These are phyloP conservation scores for Cyclocybe aegerita DNA, from an alignment of 768 basidiomycete species.

Conservation along the genomic window DNA sequence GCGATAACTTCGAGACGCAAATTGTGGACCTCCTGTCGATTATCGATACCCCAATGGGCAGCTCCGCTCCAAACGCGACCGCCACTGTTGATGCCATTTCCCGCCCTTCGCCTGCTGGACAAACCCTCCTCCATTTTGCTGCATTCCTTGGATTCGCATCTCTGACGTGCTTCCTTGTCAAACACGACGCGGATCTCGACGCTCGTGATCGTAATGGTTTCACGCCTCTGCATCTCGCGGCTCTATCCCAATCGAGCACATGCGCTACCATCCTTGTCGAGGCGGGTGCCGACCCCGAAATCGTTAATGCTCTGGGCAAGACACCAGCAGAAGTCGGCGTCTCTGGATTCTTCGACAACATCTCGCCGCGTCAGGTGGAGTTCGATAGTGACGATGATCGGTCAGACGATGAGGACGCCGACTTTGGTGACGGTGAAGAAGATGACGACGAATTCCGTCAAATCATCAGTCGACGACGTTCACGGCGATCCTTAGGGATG, in stretches of 20 bases:
- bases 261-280: constrained; percentile 70
- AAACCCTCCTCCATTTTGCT: constrained; percentile 89
- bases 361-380: constrained; percentile 27
- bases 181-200: constrained; percentile 76
- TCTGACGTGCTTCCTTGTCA: constrained; percentile 70
- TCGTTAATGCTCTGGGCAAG: constrained; percentile 71
- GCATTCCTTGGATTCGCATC: constrained; percentile 73
- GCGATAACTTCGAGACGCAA: constrained; percentile 68
- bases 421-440: constrained; percentile 70
- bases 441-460: constrained; percentile 48
- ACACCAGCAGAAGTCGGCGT: constrained; percentile 61
- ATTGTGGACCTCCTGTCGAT: constrained; percentile 81
- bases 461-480: constrained; percentile 29
- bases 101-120: constrained; percentile 66
- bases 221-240: constrained; percentile 88
- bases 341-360: constrained; percentile 43
- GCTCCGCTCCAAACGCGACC: constrained; percentile 37
- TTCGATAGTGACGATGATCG: constrained; percentile 23
- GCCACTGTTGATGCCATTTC: constrained; percentile 62
- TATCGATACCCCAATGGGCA: constrained; percentile 62
- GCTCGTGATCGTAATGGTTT: constrained; percentile 86
- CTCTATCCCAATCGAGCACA: constrained; percentile 56
- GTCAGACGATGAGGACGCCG: constrained; percentile 51
- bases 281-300: constrained; percentile 78
- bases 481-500: constrained; percentile 32